These are phyloP conservation scores for Epichloe coenophiala DNA, from an alignment of 2,329 filamentous ascomycete species.

Conservation along the genomic window DNA sequence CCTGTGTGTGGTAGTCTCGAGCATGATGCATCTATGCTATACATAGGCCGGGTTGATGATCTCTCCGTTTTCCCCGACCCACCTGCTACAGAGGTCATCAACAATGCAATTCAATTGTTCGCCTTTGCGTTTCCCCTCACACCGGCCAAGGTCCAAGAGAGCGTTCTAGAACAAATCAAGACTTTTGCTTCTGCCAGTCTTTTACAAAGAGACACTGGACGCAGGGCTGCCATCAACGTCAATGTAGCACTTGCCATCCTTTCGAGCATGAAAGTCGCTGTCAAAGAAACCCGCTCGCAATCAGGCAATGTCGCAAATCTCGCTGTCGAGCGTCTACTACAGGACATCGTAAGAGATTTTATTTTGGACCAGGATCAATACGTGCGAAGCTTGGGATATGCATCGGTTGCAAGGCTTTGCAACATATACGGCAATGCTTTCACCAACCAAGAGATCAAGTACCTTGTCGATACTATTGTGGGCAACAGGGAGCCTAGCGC, in stretches of 20 bases:
- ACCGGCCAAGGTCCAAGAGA: slow-evolving; percentile 85
- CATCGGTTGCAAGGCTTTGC: slow-evolving; percentile 76
- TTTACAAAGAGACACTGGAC: slow-evolving; percentile 72
- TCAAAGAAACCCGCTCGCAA: slow-evolving; percentile 62
- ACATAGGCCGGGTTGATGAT: slow-evolving; percentile 38
- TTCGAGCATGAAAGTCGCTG: slow-evolving; percentile 68
- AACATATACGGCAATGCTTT: slow-evolving; percentile 73
- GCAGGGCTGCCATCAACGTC: slow-evolving; percentile 80
- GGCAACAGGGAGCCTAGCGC: slow-evolving; percentile 86
- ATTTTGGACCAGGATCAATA: slow-evolving; percentile 75
- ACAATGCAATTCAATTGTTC: slow-evolving; percentile 86
- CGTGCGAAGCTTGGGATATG: slow-evolving; percentile 72
- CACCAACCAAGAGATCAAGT: slow-evolving; percentile 81
- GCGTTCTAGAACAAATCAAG: slow-evolving; percentile 83
- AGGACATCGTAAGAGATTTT: slow-evolving; percentile 59
- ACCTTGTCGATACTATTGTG: slow-evolving; percentile 86
- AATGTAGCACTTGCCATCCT: slow-evolving; percentile 78
- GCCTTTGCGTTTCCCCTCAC: slow-evolving; percentile 83
- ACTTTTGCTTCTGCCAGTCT: slow-evolving; percentile 73
- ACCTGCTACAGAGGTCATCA: slow-evolving; percentile 83
- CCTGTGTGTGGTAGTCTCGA: slow-evolving; percentile 76
- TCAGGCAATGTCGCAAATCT: slow-evolving; percentile 59
- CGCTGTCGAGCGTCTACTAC: slow-evolving; percentile 72
- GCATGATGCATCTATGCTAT: slow-evolving; percentile 76
- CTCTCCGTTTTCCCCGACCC: slow-evolving; percentile 50